phyloP scores from a whole-genome alignment of 495 filamentous ascomycete genomes.

The Penicillium longicatenatum region DNA sequence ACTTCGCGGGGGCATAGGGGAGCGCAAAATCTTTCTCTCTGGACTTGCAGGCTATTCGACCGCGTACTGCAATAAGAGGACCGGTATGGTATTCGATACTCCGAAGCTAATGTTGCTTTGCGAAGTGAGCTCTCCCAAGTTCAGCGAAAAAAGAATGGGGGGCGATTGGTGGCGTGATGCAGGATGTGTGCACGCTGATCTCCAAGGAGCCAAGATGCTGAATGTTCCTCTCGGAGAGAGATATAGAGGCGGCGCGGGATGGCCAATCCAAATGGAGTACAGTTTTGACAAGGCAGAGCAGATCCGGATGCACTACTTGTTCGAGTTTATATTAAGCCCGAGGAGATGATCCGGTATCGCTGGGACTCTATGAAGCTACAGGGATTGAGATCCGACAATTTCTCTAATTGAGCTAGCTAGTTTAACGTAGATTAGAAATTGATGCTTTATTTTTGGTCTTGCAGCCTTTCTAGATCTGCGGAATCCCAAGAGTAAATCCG shows the following conservation, averaged over 20 bases:
- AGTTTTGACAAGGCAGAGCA: constrained; percentile 49
- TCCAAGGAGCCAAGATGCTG: constrained; percentile 14
- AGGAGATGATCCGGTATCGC: not conserved
- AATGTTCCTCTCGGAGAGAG: not conserved
- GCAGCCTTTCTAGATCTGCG: too few species aligned
- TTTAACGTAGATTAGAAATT: too few species aligned
- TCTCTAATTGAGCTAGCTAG: too few species aligned
- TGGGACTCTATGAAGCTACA: too few species aligned
- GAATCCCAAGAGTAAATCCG: too few species aligned
- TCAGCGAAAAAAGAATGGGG: not conserved
- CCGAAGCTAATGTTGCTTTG: constrained; percentile 14
- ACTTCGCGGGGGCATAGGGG: constrained; percentile 42
- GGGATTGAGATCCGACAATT: too few species aligned
- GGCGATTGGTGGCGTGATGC: constrained; percentile 14
- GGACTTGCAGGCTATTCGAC: constrained; percentile 19
- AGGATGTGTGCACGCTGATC: constrained; percentile 10
- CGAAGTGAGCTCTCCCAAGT: constrained; percentile 6
- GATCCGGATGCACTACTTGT: constrained; percentile 71
- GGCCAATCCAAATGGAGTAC: not conserved
- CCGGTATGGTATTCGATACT: not conserved
- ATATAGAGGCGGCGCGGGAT: not conserved
- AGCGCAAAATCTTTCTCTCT: constrained; percentile 17
- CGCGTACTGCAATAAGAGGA: constrained; percentile 1
- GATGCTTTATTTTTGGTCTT: too few species aligned
- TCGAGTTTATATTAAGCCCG: too few species aligned